Evolutionary conservation across 2,329 filamentous ascomycete species (phyloP).

Genomic region (Helotiales sp.): DNA sequence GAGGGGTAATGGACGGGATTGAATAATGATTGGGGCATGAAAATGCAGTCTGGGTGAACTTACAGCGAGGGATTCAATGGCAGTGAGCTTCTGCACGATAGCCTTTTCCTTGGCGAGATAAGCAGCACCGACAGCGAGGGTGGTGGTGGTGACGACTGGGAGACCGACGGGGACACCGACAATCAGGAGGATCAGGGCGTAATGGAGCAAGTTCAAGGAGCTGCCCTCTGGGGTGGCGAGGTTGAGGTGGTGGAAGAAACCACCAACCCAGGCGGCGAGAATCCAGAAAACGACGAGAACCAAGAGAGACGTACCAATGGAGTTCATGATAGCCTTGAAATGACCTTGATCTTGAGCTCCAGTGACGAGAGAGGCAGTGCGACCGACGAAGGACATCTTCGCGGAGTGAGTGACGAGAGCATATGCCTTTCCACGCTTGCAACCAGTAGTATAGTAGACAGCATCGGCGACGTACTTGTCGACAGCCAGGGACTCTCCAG

Average conservation of each 20-base stretch:
- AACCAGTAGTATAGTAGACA: slow-evolving; percentile 78
- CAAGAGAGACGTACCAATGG: slow-evolving; percentile 71
- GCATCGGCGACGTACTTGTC: slow-evolving; percentile 77
- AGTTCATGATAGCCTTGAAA: slow-evolving; percentile 84
- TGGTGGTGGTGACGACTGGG: slow-evolving; percentile 76
- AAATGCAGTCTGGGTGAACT: slow-evolving; percentile 12
- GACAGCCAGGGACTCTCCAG: slow-evolving; percentile 76
- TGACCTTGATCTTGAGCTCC: slow-evolving; percentile 75
- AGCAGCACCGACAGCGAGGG: slow-evolving; percentile 73
- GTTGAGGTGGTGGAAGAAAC: slow-evolving; percentile 71
- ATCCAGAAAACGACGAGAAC: slow-evolving; percentile 79
- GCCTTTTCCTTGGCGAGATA: slow-evolving; percentile 77
- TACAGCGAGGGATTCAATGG: slow-evolving; percentile 70
- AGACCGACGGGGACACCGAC: slow-evolving; percentile 80
- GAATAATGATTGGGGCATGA: not conserved
- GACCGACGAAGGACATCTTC: slow-evolving; percentile 73
- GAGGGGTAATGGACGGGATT: not conserved
- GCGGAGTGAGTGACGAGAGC: slow-evolving; percentile 67
- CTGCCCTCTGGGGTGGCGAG: slow-evolving; percentile 59
- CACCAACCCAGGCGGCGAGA: slow-evolving; percentile 73
- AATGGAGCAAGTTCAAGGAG: slow-evolving; percentile 65
- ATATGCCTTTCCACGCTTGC: slow-evolving; percentile 78
- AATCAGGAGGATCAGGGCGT: slow-evolving; percentile 70
- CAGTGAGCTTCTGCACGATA: slow-evolving; percentile 77
- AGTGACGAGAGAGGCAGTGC: slow-evolving; percentile 72